Evolutionary conservation across 2,329 filamentous ascomycete species (phyloP).

Genomic region (Pseudocercospora pini-densiflorae): DNA sequence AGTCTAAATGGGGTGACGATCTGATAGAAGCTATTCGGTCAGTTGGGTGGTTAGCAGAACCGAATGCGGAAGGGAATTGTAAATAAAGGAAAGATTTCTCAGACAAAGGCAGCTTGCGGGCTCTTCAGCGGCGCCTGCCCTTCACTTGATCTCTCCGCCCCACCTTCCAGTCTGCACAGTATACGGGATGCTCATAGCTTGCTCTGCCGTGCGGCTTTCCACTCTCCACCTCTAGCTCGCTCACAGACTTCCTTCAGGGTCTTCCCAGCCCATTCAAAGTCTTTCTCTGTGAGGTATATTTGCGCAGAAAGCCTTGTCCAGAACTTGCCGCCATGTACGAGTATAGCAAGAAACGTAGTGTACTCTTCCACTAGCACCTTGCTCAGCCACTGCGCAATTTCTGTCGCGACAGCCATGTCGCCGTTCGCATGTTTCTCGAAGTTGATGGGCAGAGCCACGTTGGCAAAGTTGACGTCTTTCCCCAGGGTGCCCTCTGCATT

Average conservation of each 20-base stretch:
- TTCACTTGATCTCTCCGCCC: not conserved
- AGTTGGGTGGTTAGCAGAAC: not conserved
- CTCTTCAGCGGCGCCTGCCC: not conserved
- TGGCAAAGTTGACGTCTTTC: slow-evolving; percentile 68
- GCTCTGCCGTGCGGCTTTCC: slow-evolving; percentile 34
- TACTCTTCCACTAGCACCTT: slow-evolving; percentile 57
- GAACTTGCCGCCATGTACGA: slow-evolving; percentile 63
- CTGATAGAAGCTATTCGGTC: not conserved
- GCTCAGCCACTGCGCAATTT: slow-evolving; percentile 48
- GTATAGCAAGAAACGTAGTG: slow-evolving; percentile 73
- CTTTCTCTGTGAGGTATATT: slow-evolving; percentile 77
- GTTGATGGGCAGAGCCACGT: slow-evolving; percentile 72
- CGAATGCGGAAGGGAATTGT: not conserved
- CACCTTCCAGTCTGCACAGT: not conserved
- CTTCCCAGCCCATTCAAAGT: slow-evolving; percentile 73
- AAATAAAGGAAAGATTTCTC: not conserved
- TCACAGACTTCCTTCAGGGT: slow-evolving; percentile 63
- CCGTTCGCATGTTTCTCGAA: slow-evolving; percentile 41
- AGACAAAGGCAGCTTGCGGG: not conserved
- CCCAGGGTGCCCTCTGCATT: slow-evolving; percentile 66
- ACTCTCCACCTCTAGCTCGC: slow-evolving; percentile 54
- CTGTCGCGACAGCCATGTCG: slow-evolving; percentile 39
- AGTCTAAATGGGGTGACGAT: not conserved
- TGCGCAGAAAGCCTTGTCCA: slow-evolving; percentile 80
- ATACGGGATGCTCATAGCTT: not conserved